Evolutionary conservation across 2,329 filamentous ascomycete species (phyloP), one percentile per base, ranked within the genome.

Genomic region (Myriosclerotinia duriaeana): DNA sequence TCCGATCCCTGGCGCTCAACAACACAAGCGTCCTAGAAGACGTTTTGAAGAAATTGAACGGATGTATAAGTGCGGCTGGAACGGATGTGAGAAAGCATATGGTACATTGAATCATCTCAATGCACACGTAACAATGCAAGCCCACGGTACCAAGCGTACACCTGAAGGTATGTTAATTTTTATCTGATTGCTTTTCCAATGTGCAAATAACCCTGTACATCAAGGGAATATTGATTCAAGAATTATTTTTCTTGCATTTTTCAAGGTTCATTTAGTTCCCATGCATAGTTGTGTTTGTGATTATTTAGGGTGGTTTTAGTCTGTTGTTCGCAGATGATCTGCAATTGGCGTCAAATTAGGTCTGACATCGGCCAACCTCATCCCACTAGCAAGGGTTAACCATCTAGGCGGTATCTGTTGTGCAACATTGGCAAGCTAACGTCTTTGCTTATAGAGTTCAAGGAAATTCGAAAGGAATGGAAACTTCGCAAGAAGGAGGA

Each of bases 51-150:
- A 99, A 78, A 99, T 99, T 74, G 95, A 99, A 82, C 89, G 95
- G 76, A 98, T 99, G 95, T 98, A 99, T 83, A 98, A 98, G 80
- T 99, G 95, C 76, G 95, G 94, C 36, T 98, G 93, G 92, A 94
- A 97, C 71, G 93, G 93, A 11, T 99, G 95, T 76, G 95, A 99
- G 79, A 99, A 99, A 81, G 95, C 95, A 3, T 99, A 99, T 73
- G 95, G 95, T 68, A 99, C 95, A 58, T 81, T 99, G 69, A 99
- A 99, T 78, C 95, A 99, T 78, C 79, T 99, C 73, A 99, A 99
- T 76, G 95, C 95, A 50, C 95, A 99, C 76, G 95, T 99, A 59
- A 98, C 95, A 17, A 98, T 98, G 95, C 95, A 99, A 78, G 95
- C 92, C 69, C 95, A 99, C 74, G 95, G 95, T 14, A 84, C 87